Percentiles rank a stretch among this genome's conserved stretches.
These are phyloP conservation scores for Begonia loranthoides DNA, from an alignment of 306 rosid species.

Conservation along the genomic window DNA sequence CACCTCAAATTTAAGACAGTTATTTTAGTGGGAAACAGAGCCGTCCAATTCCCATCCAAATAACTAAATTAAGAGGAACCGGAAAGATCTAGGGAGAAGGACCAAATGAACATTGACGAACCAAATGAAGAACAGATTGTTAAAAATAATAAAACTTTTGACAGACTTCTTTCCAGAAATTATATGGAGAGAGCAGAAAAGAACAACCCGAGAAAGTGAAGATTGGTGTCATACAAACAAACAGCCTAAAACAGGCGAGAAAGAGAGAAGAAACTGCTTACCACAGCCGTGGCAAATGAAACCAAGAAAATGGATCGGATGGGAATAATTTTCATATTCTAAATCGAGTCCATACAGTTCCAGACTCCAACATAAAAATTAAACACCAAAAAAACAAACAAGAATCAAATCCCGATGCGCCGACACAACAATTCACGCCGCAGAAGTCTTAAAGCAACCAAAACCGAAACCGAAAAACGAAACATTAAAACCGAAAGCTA, in stretches of 20 bases:
- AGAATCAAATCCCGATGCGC: no score
- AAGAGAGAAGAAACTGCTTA: background rate
- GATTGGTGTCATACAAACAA: background rate
- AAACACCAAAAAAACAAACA: no score
- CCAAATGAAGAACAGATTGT: background rate
- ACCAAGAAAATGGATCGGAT: no score
- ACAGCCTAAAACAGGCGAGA: background rate
- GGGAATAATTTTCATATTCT: no score
- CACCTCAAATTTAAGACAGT: background rate
- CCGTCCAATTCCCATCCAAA: background rate
- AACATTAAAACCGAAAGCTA: no score
- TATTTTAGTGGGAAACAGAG: background rate
- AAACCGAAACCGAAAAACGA: no score
- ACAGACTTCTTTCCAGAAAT: background rate
- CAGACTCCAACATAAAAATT: no score
- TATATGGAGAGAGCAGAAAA: background rate
- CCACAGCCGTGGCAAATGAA: background rate
- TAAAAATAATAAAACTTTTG: background rate
- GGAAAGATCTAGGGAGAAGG: background rate
- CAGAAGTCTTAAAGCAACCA: no score
- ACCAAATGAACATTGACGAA: background rate
- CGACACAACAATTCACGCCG: no score
- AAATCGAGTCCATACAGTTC: no score
- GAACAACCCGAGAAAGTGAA: background rate
- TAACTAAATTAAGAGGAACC: background rate